A percentile compares a stretch with the other conserved stretches of the same genome.
phyloP scores from a whole-genome alignment of 2,329 filamentous ascomycete species.

The Paecilomyces variotii region DNA sequence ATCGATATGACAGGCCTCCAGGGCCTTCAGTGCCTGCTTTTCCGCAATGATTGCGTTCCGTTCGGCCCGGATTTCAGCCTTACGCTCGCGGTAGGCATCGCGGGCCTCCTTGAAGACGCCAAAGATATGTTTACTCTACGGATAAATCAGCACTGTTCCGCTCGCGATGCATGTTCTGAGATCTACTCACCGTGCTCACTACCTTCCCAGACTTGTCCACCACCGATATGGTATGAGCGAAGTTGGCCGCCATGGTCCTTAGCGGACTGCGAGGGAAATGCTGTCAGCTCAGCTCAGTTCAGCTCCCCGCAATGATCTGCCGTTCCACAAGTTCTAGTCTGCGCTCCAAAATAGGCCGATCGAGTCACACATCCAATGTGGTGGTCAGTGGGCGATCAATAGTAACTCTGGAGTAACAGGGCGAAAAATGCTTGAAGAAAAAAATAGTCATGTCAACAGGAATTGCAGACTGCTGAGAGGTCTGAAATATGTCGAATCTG shows the following conservation, averaged over 20 bases:
- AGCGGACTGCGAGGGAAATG: not conserved
- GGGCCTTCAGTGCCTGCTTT: slow-evolving; percentile 51
- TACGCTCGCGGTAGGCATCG: slow-evolving; percentile 78
- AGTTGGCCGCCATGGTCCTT: slow-evolving; percentile 19
- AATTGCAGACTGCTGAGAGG: not conserved
- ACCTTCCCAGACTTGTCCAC: slow-evolving; percentile 89
- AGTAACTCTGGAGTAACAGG: not conserved
- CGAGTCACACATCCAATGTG: not conserved
- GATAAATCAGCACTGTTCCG: slow-evolving; percentile 8
- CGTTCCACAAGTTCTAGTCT: not conserved
- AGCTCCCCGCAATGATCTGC: not conserved
- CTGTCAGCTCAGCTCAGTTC: not conserved
- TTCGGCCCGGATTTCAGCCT: slow-evolving; percentile 68
- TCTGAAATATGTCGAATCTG: not conserved
- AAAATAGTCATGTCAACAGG: not conserved
- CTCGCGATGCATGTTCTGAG: slow-evolving; percentile 4
- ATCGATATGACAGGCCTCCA: slow-evolving; percentile 42
- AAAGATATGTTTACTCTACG: slow-evolving; percentile 78
- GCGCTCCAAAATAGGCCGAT: not conserved
- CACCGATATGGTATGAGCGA: slow-evolving; percentile 69
- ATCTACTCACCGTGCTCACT: slow-evolving; percentile 66
- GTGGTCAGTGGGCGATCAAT: not conserved
- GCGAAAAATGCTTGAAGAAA: not conserved
- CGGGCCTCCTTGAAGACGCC: slow-evolving; percentile 89
- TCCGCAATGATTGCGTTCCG: slow-evolving; percentile 53